Conservation (phyloP, 2,329 filamentous ascomycete species). For the Talaromyces sp. region DNA sequence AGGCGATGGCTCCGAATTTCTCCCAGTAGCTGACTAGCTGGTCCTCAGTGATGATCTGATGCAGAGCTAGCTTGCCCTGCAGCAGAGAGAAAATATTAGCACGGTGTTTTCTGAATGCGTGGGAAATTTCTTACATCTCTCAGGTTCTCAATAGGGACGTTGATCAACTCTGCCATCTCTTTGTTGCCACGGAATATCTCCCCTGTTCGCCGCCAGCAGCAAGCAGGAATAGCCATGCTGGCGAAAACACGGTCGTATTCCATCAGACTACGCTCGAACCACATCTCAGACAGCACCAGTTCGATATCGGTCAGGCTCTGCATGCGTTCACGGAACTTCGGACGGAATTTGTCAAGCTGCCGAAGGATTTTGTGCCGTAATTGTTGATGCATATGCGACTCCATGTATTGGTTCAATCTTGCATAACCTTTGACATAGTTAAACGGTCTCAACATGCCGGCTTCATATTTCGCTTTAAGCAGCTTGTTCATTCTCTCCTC, state of each 20-base stretch:
- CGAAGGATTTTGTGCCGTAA: conserved; percentile 88
- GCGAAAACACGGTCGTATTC: conserved; percentile 98
- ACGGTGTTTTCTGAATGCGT: not conserved
- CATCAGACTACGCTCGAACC: conserved; percentile 95
- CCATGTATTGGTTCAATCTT: conserved; percentile 83
- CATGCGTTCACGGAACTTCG: conserved; percentile 93
- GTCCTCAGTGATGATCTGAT: conserved; percentile 93
- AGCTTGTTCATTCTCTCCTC: conserved; percentile 95
- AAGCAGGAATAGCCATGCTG: conserved; percentile 96
- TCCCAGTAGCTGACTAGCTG: conserved; percentile 98
- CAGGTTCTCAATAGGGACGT: conserved; percentile 83
- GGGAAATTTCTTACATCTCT: conserved; percentile 66
- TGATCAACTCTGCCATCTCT: conserved; percentile 95
- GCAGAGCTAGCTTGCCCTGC: conserved; percentile 90
- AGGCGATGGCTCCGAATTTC: conserved; percentile 96
- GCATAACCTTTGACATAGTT: conserved; percentile 98
- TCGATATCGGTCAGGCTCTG: conserved; percentile 90
- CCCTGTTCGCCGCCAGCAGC: conserved; percentile 92
- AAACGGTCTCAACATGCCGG: conserved; percentile 89
- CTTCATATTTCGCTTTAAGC: conserved; percentile 91
- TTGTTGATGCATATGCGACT: conserved; percentile 72
- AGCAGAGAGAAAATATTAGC: not conserved
- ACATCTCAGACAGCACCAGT: conserved; percentile 94
- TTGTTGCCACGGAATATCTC: conserved; percentile 98
- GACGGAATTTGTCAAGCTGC: conserved; percentile 86